phyloP scores from a whole-genome alignment of 2,329 filamentous ascomycete species.

The Colletotrichum coccodes region DNA sequence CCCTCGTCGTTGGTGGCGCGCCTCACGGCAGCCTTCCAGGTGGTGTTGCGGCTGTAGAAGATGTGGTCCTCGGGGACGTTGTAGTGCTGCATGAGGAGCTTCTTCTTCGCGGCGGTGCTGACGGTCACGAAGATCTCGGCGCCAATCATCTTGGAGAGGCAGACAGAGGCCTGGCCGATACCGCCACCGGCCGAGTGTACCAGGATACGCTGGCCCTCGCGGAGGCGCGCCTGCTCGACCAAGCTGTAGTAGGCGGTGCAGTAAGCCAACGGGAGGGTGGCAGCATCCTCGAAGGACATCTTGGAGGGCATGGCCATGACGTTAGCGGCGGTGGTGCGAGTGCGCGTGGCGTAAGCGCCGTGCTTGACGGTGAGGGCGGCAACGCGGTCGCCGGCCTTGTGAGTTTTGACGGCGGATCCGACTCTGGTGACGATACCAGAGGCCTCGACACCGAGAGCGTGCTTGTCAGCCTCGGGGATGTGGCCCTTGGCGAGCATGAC shows the following conservation, averaged over 20 bases:
- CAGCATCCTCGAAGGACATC: conserved; percentile 50
- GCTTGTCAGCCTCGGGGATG: conserved; percentile 41
- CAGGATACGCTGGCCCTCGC: conserved; percentile 43
- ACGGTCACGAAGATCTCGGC: conserved; percentile 46
- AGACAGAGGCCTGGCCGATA: conserved; percentile 49
- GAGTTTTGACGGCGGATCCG: conserved; percentile 39
- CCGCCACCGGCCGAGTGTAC: conserved; percentile 50
- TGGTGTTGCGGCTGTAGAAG: conserved; percentile 40
- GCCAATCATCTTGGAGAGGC: conserved; percentile 42
- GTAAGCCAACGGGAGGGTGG: conserved; percentile 42
- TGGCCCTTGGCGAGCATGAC: conserved; percentile 54
- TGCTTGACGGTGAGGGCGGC: conserved; percentile 34
- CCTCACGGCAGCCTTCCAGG: conserved; percentile 44
- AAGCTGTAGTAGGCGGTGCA: conserved; percentile 48
- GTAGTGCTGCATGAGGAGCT: conserved; percentile 42
- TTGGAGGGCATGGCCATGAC: conserved; percentile 49
- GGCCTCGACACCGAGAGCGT: conserved; percentile 43
- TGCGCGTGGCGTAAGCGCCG: conserved; percentile 37
- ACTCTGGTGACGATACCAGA: conserved; percentile 45
- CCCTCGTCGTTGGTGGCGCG: conserved; percentile 42
- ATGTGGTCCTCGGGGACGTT: conserved; percentile 40
- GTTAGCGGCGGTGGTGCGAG: conserved; percentile 34
- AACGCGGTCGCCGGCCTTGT: conserved; percentile 45
- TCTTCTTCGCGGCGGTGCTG: conserved; percentile 41
- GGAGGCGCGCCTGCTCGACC: conserved; percentile 42